Conservation (phyloP, 2,329 filamentous ascomycete species). For the Botrytis paeoniae region DNA sequence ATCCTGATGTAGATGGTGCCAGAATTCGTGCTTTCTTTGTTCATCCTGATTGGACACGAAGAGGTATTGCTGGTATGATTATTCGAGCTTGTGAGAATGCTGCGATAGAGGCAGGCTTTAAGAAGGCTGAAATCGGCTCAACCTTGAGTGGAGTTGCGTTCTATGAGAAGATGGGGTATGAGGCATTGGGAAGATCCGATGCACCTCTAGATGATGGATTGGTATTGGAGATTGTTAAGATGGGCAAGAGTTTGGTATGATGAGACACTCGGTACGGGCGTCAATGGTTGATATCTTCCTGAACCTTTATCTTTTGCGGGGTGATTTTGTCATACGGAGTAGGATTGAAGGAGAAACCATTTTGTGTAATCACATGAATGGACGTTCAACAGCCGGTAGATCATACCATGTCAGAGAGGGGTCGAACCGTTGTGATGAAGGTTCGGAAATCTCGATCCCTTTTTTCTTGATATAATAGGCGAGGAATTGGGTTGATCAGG, state of each 20-base stretch:
- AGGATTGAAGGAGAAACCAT: background rate
- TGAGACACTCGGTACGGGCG: background rate
- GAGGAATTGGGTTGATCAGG: background rate
- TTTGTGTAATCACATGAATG: background rate
- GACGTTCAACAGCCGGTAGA: background rate
- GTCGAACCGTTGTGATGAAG: background rate
- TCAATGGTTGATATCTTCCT: background rate
- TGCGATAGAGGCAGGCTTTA: constrained; percentile 22
- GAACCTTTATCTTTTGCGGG: background rate
- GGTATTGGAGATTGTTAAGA: constrained; percentile 23
- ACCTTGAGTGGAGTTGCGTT: constrained; percentile 25
- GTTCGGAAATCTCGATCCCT: constrained; percentile 3
- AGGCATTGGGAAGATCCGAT: constrained; percentile 17
- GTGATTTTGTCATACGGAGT: background rate
- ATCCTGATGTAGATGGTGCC: constrained; percentile 21
- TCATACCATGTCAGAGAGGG: background rate
- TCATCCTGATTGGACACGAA: constrained; percentile 21
- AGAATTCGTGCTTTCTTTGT: constrained; percentile 28
- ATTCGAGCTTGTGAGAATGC: constrained; percentile 21
- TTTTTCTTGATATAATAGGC: background rate
- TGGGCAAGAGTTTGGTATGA: constrained; percentile 22
- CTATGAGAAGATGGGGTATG: constrained; percentile 25
- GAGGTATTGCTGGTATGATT: constrained; percentile 21
- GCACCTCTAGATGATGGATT: constrained; percentile 22
- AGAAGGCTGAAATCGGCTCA: constrained; percentile 23